These are phyloP conservation scores for Zelonia costaricensis DNA, from an alignment of 208 protist genomes.

Conservation along the genomic window DNA sequence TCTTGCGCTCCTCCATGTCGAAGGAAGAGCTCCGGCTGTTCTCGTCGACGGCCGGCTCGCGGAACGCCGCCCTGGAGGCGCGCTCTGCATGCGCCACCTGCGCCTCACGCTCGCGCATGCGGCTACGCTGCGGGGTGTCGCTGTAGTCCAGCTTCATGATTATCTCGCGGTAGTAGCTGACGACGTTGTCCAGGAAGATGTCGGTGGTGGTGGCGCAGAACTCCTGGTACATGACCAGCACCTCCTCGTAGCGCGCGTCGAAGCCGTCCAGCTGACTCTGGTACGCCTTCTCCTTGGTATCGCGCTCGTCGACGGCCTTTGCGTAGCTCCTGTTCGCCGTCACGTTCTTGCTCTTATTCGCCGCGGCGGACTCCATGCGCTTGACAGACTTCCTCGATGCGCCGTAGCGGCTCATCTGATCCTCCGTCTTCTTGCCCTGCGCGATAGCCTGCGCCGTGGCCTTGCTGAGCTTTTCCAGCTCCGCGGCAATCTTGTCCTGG, in stretches of 20 bases:
- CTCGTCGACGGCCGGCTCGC: background rate
- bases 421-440: slow-evolving; percentile 22
- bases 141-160: slow-evolving; percentile 10
- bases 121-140: slow-evolving; percentile 8
- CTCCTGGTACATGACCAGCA: slow-evolving; percentile 15
- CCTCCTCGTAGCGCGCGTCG: slow-evolving; percentile 19
- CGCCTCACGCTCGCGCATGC: background rate
- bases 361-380: background rate
- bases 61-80: background rate
- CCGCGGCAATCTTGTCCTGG: slow-evolving; percentile 3
- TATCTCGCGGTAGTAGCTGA: slow-evolving; percentile 26
- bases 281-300: slow-evolving; percentile 10
- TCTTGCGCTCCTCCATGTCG: background rate
- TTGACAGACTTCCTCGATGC: background rate
- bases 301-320: slow-evolving; percentile 5
- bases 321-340: slow-evolving; percentile 10
- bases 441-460: background rate
- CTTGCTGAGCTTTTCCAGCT: slow-evolving; percentile 9
- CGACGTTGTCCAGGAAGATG: slow-evolving; percentile 25
- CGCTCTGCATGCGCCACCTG: background rate
- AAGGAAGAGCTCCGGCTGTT: background rate
- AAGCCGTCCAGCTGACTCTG: slow-evolving; percentile 15
- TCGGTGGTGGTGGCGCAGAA: slow-evolving; percentile 23
- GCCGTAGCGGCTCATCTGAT: background rate
- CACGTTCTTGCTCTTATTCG: slow-evolving; percentile 28